Conservation (phyloP, 768 basidiomycete genomes). For the Lactifluus pinguis region DNA sequence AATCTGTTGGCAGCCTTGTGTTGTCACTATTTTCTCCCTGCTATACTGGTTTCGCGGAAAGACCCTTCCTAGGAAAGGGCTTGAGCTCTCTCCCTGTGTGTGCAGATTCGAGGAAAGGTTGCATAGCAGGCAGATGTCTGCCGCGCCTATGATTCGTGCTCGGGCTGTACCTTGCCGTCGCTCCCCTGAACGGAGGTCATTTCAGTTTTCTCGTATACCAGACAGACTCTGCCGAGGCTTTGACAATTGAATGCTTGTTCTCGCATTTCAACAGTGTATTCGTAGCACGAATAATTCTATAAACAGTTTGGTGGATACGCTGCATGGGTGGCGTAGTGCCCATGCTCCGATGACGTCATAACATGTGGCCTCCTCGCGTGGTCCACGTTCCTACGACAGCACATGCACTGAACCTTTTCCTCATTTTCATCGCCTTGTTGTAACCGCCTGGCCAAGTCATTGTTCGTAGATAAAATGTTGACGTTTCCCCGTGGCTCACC, state of each 20-base stretch:
- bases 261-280: background rate
- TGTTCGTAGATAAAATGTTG: background rate
- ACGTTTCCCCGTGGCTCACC: slow-evolving; percentile 4
- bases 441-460: slow-evolving; percentile 3
- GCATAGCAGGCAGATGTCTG: background rate
- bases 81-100: background rate
- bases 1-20: slow-evolving; percentile 4
- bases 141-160: background rate
- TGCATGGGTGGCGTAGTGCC: too few relatives aligned
- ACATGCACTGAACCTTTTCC: background rate
- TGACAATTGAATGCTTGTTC: background rate
- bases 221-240: slow-evolving; percentile 11
- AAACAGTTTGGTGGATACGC: background rate
- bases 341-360: slow-evolving; percentile 1
- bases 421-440: slow-evolving; percentile 1
- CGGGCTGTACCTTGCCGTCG: background rate
- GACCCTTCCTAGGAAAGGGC: background rate
- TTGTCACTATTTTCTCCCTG: slow-evolving; percentile 1
- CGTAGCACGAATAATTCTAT: background rate
- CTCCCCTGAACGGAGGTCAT: background rate
- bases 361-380: background rate
- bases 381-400: slow-evolving; percentile 2
- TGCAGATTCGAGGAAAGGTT: background rate
- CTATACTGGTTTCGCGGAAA: background rate
- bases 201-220: slow-evolving; percentile 16